Conservation (phyloP, 208 protist species). For the Trichomonas gallinae region DNA sequence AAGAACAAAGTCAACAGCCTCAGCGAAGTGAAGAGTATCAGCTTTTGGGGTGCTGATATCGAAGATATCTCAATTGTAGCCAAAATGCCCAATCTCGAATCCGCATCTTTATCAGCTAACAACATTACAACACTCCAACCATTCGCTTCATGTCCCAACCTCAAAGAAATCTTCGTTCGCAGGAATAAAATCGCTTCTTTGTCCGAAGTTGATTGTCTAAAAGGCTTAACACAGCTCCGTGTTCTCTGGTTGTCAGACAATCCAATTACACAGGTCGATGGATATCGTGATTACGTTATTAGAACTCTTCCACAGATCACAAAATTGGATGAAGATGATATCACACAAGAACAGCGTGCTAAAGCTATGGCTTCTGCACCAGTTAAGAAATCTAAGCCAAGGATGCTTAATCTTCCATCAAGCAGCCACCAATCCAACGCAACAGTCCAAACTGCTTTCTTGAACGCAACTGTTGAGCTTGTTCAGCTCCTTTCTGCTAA, state of each 20-base stretch:
- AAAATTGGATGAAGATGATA: constrained; percentile 4
- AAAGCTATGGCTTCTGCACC: background rate
- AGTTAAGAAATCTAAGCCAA: background rate
- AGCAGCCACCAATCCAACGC: background rate
- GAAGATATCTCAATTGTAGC: background rate
- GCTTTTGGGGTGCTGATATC: background rate
- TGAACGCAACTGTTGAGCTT: background rate
- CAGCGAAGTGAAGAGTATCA: background rate
- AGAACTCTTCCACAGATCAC: background rate
- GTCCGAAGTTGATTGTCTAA: background rate
- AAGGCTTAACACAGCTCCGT: background rate
- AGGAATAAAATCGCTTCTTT: background rate
- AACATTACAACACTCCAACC: background rate
- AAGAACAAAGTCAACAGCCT: background rate
- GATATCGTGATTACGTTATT: background rate
- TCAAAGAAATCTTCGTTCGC: background rate
- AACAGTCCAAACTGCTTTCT: background rate
- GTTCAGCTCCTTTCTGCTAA: background rate
- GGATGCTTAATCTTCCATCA: background rate
- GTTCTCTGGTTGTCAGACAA: background rate
- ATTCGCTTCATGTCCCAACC: background rate
- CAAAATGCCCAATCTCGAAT: background rate
- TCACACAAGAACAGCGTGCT: background rate
- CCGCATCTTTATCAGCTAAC: background rate
- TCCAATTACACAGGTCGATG: background rate